Conservation (phyloP, 768 basidiomycete genomes). For the Lentinula sp. region DNA sequence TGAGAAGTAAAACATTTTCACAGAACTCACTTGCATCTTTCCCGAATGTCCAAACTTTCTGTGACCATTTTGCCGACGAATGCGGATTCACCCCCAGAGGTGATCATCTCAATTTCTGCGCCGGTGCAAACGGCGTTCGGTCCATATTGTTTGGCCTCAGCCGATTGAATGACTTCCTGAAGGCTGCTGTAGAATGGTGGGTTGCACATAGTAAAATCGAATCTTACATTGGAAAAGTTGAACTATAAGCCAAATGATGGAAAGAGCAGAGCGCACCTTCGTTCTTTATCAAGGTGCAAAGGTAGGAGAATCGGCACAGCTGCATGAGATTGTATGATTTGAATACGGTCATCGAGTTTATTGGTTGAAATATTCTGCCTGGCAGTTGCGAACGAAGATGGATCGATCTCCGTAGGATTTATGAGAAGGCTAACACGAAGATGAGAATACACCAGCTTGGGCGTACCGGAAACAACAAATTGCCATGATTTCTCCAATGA, state of each 20-base stretch:
- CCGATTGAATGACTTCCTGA: constrained; percentile 58
- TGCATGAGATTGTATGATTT: constrained; percentile 30
- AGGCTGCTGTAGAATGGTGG: constrained; percentile 87
- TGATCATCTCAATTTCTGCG: constrained; percentile 83
- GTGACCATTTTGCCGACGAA: constrained; percentile 76
- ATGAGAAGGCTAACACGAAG: not conserved
- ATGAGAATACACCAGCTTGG: not conserved
- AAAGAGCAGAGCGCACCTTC: not conserved
- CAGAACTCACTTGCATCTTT: constrained; percentile 50
- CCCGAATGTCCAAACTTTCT: constrained; percentile 55
- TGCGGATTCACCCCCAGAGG: constrained; percentile 74
- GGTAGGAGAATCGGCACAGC: constrained; percentile 43
- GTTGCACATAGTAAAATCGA: constrained; percentile 91
- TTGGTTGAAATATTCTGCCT: constrained; percentile 54
- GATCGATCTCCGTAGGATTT: constrained; percentile 61
- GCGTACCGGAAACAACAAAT: constrained; percentile 60
- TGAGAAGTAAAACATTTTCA: not conserved
- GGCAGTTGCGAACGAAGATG: constrained; percentile 51
- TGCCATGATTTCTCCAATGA: constrained; percentile 44
- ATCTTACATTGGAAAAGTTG: constrained; percentile 23
- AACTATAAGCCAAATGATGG: not conserved
- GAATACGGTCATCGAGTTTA: constrained; percentile 43
- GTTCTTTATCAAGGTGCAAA: constrained; percentile 11
- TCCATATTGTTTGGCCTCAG: constrained; percentile 53
- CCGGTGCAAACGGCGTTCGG: constrained; percentile 88